A percentile compares a stretch with the other conserved stretches of the same genome.
These are phyloP conservation scores for Colletotrichum phormii DNA, from an alignment of 2,329 filamentous ascomycete species.

Conservation along the genomic window DNA sequence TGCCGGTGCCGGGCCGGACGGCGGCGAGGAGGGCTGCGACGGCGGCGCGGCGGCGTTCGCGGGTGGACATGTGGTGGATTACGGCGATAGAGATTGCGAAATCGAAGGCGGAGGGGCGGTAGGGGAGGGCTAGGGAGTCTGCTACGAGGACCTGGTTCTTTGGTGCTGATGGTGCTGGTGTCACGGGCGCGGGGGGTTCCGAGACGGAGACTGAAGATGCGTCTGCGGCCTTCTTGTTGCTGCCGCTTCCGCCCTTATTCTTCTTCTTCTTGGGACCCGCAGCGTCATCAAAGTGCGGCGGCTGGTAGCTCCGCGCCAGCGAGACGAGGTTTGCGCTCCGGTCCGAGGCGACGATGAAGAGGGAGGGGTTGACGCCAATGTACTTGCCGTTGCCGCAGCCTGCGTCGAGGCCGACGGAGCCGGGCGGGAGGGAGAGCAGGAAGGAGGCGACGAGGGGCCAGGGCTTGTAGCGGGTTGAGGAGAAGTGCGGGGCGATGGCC, in stretches of 20 bases:
- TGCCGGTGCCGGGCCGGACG: slow-evolving; percentile 70
- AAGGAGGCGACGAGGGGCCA: slow-evolving; percentile 93
- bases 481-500: slow-evolving; percentile 86
- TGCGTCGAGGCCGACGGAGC: slow-evolving; percentile 87
- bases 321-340: slow-evolving; percentile 71
- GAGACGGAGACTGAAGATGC: too few species aligned
- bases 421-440: slow-evolving; percentile 72
- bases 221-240: background rate
- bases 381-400: slow-evolving; percentile 99
- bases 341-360: slow-evolving; percentile 89
- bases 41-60: slow-evolving; percentile 76
- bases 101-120: slow-evolving; percentile 71
- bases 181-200: background rate
- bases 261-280: slow-evolving; percentile 20
- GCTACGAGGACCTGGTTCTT: slow-evolving; percentile 75
- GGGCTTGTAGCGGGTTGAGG: slow-evolving; percentile 81
- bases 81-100: slow-evolving; percentile 96
- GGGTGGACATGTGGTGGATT: slow-evolving; percentile 90
- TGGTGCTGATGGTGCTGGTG: background rate
- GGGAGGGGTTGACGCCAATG: slow-evolving; percentile 78
- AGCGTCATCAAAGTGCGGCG: slow-evolving; percentile 27
- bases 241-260: slow-evolving; percentile 33
- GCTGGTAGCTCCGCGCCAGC: slow-evolving; percentile 54
- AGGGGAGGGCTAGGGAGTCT: slow-evolving; percentile 86
- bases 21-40: slow-evolving; percentile 78